Evolutionary conservation across 805 yeast genomes (phyloP).

Genomic region (Priceomyces medius): DNA sequence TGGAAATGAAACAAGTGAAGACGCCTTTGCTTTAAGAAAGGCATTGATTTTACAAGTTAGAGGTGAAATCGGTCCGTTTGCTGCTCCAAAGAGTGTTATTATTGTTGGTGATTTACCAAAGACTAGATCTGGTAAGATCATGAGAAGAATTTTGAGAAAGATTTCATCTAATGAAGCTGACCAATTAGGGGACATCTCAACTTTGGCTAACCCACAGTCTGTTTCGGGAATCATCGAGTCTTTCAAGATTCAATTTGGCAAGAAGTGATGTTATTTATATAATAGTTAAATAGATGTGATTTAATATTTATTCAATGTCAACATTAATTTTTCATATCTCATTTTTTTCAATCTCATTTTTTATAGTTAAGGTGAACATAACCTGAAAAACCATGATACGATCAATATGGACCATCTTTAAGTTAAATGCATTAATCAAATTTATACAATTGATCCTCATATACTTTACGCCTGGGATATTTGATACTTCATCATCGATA

Average conservation of each 20-base stretch:
- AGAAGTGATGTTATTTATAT: constrained; percentile 25
- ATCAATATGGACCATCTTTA: constrained; percentile 13
- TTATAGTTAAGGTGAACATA: neutral
- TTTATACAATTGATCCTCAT: constrained; percentile 38
- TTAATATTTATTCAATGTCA: constrained; percentile 1
- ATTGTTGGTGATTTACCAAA: constrained; percentile 78
- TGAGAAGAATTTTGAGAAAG: constrained; percentile 84
- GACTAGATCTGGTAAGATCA: constrained; percentile 83
- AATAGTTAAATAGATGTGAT: constrained; percentile 1
- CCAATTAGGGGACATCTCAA: constrained; percentile 76
- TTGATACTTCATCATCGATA: constrained; percentile 48
- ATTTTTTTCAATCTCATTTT: neutral
- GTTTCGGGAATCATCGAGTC: constrained; percentile 62
- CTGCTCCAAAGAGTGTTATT: constrained; percentile 75
- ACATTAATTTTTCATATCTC: neutral
- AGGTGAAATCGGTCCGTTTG: constrained; percentile 81
- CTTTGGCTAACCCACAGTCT: constrained; percentile 73
- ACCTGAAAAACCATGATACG: constrained; percentile 2
- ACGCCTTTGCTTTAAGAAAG: constrained; percentile 54
- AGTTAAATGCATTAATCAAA: constrained; percentile 31
- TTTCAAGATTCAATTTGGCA: constrained; percentile 39
- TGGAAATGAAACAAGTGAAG: constrained; percentile 39
- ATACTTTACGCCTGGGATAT: constrained; percentile 41
- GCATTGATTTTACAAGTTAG: constrained; percentile 69
- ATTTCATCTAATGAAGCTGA: constrained; percentile 73